Evolutionary conservation across 1,284 basidiomycete genomes (phyloP).

Genomic region (Trichosporon asahii): DNA sequence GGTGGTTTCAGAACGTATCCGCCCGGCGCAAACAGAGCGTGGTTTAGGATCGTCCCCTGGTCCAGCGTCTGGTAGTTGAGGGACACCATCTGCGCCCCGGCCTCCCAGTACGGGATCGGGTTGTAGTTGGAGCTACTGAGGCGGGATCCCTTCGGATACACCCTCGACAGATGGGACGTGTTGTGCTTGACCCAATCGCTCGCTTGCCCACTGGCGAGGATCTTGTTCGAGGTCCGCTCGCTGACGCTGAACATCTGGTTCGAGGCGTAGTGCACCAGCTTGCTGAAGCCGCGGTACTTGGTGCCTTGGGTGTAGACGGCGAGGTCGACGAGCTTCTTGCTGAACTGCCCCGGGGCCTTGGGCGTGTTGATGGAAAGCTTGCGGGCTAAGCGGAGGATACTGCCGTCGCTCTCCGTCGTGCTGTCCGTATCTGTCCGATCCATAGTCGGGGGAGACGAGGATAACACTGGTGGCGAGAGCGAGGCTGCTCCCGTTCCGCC

Average conservation of each 20-base stretch:
- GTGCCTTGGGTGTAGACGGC: conserved; percentile 95
- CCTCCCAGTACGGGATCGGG: conserved; percentile 84
- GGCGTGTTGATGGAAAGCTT: conserved; percentile 30
- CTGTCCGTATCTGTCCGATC: conserved; percentile 28
- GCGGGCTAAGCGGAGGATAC: conserved; percentile 36
- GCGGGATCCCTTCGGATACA: conserved; percentile 83
- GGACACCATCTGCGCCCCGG: conserved; percentile 89
- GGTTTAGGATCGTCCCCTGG: conserved; percentile 64
- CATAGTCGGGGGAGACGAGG: conserved; percentile 8
- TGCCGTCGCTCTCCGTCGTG: conserved; percentile 49
- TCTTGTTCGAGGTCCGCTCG: conserved; percentile 66
- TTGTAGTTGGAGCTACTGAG: conserved; percentile 84
- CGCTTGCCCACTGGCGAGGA: conserved; percentile 55
- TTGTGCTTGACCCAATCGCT: conserved; percentile 85
- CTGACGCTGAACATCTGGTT: conserved; percentile 93
- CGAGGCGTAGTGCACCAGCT: conserved; percentile 78
- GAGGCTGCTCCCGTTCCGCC: background rate
- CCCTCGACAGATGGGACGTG: conserved; percentile 75
- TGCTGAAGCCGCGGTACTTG: conserved; percentile 87
- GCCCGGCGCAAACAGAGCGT: conserved; percentile 84
- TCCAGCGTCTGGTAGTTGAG: conserved; percentile 97
- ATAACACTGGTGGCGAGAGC: conserved; percentile 2
- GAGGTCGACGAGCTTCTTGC: conserved; percentile 66
- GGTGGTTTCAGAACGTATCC: conserved; percentile 91
- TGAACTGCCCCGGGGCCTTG: conserved; percentile 59